These are phyloP conservation scores for Dicorynia guianensis DNA, from an alignment of 306 rosid species.

Conservation along the genomic window DNA sequence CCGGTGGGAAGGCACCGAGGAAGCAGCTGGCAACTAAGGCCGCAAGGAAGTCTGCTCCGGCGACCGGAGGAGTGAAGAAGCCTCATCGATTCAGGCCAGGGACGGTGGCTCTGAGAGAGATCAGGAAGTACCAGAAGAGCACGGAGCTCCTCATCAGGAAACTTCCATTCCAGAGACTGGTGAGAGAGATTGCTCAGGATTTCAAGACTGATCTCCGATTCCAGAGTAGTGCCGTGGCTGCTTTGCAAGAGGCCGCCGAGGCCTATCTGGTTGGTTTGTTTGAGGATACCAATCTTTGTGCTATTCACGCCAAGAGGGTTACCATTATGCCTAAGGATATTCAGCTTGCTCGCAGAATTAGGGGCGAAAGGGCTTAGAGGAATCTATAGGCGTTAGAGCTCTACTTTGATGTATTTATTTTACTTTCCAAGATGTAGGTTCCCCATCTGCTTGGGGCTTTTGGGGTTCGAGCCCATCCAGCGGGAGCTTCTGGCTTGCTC, in stretches of 20 bases:
- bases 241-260: constrained; percentile 4
- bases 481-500: too few species aligned
- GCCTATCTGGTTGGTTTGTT: constrained; percentile 8
- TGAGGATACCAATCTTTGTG: constrained; percentile 9
- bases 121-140: constrained; percentile 15
- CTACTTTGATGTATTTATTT: not conserved
- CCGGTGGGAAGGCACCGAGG: constrained; percentile 14
- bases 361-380: constrained; percentile 14
- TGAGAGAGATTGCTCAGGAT: constrained; percentile 6
- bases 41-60: not conserved
- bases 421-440: not conserved
- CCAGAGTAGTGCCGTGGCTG: constrained; percentile 15
- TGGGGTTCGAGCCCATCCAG: too few species aligned
- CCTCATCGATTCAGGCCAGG: constrained; percentile 2
- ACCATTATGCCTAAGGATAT: constrained; percentile 19
- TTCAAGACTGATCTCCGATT: constrained; percentile 3
- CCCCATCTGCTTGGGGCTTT: not conserved
- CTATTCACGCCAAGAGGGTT: constrained; percentile 13
- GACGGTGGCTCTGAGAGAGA: constrained; percentile 18
- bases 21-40: constrained; percentile 13
- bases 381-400: not conserved
- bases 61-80: constrained; percentile 13
- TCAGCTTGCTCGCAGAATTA: constrained; percentile 7
- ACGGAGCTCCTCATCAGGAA: constrained; percentile 9
- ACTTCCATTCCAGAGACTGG: constrained; percentile 7